A percentile compares a stretch with the other conserved stretches of the same genome.
These are phyloP conservation scores for Ceratopteris richardii DNA, from an alignment of 75 land plant genomes.

Conservation along the genomic window DNA sequence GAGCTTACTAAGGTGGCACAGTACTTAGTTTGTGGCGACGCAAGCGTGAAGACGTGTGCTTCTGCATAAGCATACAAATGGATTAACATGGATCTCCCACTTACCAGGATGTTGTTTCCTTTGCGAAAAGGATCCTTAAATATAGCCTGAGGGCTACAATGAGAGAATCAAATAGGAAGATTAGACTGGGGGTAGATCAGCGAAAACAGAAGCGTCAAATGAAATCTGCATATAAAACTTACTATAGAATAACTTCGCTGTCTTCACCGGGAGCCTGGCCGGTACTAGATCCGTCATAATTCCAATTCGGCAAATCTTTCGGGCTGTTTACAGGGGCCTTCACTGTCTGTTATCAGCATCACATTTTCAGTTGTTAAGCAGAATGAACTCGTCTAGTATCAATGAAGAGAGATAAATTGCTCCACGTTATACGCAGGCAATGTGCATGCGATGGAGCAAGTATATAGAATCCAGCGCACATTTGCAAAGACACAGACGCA, in stretches of 20 bases:
- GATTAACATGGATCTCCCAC: no score
- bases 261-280: slow-evolving; percentile 96
- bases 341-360: slow-evolving; percentile 36
- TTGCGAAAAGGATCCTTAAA: slow-evolving; percentile 92
- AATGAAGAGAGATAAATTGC: no score
- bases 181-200: neutral
- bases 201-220: neutral
- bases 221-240: slow-evolving; percentile 8
- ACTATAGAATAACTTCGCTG: slow-evolving; percentile 95
- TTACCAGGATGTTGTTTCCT: slow-evolving; percentile 85
- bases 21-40: no score
- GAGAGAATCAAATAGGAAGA: neutral
- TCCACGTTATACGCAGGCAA: no score
- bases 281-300: slow-evolving; percentile 94
- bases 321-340: slow-evolving; percentile 64
- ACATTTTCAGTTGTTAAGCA: no score
- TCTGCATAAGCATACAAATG: no score
- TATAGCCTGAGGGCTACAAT: slow-evolving; percentile 79
- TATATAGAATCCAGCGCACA: no score
- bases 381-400: no score
- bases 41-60: no score
- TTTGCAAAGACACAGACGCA: no score
- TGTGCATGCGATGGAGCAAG: no score
- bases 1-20: no score
- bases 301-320: slow-evolving; percentile 88